These are phyloP conservation scores for Termitomyces sp. DNA, from an alignment of 768 basidiomycete species.

Conservation along the genomic window DNA sequence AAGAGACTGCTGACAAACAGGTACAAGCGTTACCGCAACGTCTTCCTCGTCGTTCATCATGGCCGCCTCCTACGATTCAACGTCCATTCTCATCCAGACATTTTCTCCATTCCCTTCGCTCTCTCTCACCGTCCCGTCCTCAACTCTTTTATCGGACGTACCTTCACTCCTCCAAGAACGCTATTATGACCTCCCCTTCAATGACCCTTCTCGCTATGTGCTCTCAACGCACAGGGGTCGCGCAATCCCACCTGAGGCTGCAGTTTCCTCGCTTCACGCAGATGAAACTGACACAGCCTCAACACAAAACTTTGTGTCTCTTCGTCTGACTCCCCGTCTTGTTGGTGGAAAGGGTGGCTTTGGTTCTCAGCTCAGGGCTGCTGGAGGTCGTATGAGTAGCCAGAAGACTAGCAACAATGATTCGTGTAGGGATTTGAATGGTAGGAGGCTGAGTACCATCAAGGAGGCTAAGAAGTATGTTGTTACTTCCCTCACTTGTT, in stretches of 20 bases:
- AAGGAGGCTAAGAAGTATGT: slow-evolving; percentile 93
- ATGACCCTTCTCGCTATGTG: slow-evolving; percentile 26
- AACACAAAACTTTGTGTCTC: slow-evolving; percentile 44
- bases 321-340: slow-evolving; percentile 74
- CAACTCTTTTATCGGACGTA: slow-evolving; percentile 29
- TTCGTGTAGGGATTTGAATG: slow-evolving; percentile 89
- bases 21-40: no score
- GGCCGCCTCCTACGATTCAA: slow-evolving; percentile 14
- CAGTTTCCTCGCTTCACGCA: slow-evolving; percentile 27
- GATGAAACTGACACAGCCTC: slow-evolving; percentile 17
- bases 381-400: slow-evolving; percentile 96
- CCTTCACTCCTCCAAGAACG: slow-evolving; percentile 31
- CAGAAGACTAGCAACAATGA: slow-evolving; percentile 96
- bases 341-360: slow-evolving; percentile 97
- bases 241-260: slow-evolving; percentile 25
- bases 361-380: slow-evolving; percentile 93
- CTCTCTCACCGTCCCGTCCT: slow-evolving; percentile 29
- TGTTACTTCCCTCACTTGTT: not conserved
- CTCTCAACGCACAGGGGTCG: slow-evolving; percentile 40
- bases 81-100: slow-evolving; percentile 37
- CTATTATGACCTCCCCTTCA: slow-evolving; percentile 34
- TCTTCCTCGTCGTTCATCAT: slow-evolving; percentile 12
- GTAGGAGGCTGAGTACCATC: slow-evolving; percentile 86
- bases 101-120: slow-evolving; percentile 39
- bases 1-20: not conserved